Base-by-base conservation (phyloP, 768 basidiomycete species). In the Hypholoma fasciculare region DNA sequence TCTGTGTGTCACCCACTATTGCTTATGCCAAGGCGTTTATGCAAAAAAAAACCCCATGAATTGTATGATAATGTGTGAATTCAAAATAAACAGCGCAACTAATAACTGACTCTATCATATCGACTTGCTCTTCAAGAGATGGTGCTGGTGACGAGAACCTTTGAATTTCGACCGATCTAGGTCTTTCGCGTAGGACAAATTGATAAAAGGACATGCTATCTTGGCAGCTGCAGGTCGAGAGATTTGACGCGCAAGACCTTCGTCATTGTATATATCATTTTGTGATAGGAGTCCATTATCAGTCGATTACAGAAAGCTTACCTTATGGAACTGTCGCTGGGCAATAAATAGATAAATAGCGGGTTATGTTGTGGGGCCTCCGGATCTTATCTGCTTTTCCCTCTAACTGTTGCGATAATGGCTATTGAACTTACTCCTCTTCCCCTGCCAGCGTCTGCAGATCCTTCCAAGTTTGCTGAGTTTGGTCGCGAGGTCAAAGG, bases 401-500 rank as follows among this genome's bases (percentile, higher is more conserved):
- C 13, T 46, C 38, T 52, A 13, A 39, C 13, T n/a, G 30, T 36
- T 20, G 27, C 58, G n/a, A 43, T 40, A 57, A 92, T 92, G 90
- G 77, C 86, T 49, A 86, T 93, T 64, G 78, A 88, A 74, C 72
- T 89, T 20, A 52, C 72, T 23, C 83, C 90, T 52, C 74, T 95
- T 6, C 83, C 90, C 7, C 76, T 92, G 2, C 90, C 94, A 16
- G 71, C 83, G n/a, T 83, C 86, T 30, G 89, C 88, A 11, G 86
- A 94, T 68, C 69, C 85, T 5, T 73, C 81, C 39, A 82, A 83
- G 71, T 88, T 94, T 69, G 65, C 72, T 38, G 75, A 85, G 57
- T 93, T 95, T 71, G 94, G 94, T 1, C 78, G 88, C 30, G 80
- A 90, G 68, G 91, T 95, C 42, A 83, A 81, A 63, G 90, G 89